A percentile compares a stretch with the other conserved stretches of the same genome.
phyloP scores from a whole-genome alignment of 352 stramenopile genomes.

The Thalassiosira sp. region DNA sequence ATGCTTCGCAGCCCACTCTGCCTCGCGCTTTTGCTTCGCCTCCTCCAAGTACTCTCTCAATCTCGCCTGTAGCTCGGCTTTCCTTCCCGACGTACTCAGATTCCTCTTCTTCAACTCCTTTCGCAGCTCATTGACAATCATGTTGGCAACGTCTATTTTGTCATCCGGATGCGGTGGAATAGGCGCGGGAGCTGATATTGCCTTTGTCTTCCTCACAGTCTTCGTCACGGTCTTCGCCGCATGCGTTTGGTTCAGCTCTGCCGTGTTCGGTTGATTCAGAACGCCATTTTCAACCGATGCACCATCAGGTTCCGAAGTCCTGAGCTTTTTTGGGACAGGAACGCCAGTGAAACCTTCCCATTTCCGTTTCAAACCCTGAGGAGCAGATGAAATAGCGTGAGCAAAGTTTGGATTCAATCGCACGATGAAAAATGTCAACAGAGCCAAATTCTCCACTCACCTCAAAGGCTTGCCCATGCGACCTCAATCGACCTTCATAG shows the following conservation, averaged over 20 bases:
- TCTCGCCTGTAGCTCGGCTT: slow-evolving; percentile 59
- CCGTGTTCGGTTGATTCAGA: not conserved
- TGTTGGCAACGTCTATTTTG: slow-evolving; percentile 46
- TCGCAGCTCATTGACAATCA: slow-evolving; percentile 67
- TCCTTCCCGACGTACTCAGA: slow-evolving; percentile 53
- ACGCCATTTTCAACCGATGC: not conserved
- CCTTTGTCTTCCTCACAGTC: not conserved
- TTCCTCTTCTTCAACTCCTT: slow-evolving; percentile 56
- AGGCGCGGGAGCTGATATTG: not conserved
- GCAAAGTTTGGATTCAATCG: not conserved
- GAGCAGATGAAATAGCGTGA: not conserved
- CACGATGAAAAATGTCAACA: not conserved
- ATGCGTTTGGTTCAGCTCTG: not conserved
- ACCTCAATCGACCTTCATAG: slow-evolving; percentile 31
- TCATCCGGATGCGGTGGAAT: slow-evolving; percentile 16
- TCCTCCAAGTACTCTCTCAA: slow-evolving; percentile 50
- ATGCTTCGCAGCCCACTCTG: slow-evolving; percentile 8
- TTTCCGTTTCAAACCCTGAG: slow-evolving; percentile 47
- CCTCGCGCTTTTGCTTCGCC: slow-evolving; percentile 12
- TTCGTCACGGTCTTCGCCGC: not conserved
- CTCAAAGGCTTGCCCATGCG: slow-evolving; percentile 31
- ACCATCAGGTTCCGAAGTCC: slow-evolving; percentile 19
- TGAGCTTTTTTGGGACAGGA: slow-evolving; percentile 39
- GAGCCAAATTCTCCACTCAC: slow-evolving; percentile 13
- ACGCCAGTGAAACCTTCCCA: slow-evolving; percentile 38